Conservation (phyloP, 345 rosid species). For the Ricinus communis region DNA sequence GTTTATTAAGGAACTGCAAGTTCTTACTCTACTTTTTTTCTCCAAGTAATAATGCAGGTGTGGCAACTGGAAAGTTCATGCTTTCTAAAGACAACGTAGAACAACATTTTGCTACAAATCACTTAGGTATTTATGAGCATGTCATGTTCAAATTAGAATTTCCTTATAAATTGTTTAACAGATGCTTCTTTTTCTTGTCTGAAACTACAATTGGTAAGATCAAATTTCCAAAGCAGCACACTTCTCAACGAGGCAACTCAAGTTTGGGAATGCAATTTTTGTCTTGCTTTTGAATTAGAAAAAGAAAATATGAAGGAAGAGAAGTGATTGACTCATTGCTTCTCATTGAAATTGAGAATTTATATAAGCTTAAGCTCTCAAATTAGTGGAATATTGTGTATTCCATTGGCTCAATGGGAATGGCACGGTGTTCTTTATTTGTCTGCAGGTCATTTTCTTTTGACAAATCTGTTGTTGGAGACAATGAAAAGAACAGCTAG, state of each 20-base stretch:
- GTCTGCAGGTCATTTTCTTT: conserved; percentile 10
- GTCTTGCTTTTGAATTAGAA: too few relatives aligned
- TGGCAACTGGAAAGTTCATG: background rate
- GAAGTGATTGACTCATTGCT: too few relatives aligned
- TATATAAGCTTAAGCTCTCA: too few relatives aligned
- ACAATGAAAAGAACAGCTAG: background rate
- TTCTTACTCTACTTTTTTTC: background rate
- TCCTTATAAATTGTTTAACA: too few relatives aligned
- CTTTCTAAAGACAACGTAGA: conserved; percentile 10
- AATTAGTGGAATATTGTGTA: too few relatives aligned
- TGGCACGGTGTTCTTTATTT: background rate
- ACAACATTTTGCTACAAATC: conserved; percentile 6
- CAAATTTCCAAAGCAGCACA: too few relatives aligned
- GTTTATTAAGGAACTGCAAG: too few relatives aligned
- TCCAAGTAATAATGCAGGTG: conserved; percentile 14
- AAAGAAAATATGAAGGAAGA: too few relatives aligned
- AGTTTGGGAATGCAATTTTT: too few relatives aligned
- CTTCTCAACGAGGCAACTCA: too few relatives aligned
- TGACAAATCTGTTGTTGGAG: conserved; percentile 6
- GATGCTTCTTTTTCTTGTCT: conserved; percentile 3
- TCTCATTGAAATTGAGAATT: background rate
- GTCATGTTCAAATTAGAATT: background rate
- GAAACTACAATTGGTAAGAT: background rate
- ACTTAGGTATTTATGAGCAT: background rate
- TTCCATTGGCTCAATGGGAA: background rate